A percentile compares a stretch with the other conserved stretches of the same genome.
Conservation (phyloP, 1,284 basidiomycete species). For the Bjerkandera adusta region DNA sequence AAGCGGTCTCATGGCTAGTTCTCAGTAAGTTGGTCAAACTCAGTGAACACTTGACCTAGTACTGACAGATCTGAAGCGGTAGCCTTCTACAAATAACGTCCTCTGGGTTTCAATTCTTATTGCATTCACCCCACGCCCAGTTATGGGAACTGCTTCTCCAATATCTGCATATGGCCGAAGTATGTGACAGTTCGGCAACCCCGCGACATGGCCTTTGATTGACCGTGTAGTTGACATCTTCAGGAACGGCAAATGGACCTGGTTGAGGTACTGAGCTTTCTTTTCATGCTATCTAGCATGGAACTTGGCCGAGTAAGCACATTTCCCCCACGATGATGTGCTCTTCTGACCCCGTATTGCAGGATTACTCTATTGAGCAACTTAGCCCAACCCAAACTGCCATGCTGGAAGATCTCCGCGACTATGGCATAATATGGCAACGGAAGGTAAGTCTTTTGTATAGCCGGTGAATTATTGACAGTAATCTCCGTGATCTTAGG, state of each 20-base stretch:
- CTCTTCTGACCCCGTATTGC: constrained; percentile 13
- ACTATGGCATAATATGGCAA: constrained; percentile 94
- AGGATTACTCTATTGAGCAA: constrained; percentile 89
- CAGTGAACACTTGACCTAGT: background rate
- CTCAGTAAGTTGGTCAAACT: constrained; percentile 41
- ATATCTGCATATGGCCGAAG: constrained; percentile 83
- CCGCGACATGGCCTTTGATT: constrained; percentile 7
- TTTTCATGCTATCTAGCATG: constrained; percentile 96
- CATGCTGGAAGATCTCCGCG: constrained; percentile 91
- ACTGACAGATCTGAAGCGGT: constrained; percentile 34
- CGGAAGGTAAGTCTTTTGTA: constrained; percentile 47
- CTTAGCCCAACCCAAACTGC: constrained; percentile 79
- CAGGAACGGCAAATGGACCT: constrained; percentile 88
- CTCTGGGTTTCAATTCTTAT: constrained; percentile 93
- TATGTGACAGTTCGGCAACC: constrained; percentile 31
- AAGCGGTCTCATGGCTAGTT: constrained; percentile 83
- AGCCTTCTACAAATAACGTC: constrained; percentile 84
- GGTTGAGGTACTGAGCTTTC: constrained; percentile 90
- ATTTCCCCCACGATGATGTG: background rate
- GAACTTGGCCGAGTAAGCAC: constrained; percentile 77
- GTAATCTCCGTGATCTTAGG: constrained; percentile 33
- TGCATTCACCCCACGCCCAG: constrained; percentile 96
- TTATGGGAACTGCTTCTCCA: constrained; percentile 96
- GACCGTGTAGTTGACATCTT: constrained; percentile 12
- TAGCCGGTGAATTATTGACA: background rate